Percentiles rank a stretch among this genome's conserved stretches.
Evolutionary conservation across 768 basidiomycete species (phyloP).

Genomic region (Pleurotus ostreatus): DNA sequence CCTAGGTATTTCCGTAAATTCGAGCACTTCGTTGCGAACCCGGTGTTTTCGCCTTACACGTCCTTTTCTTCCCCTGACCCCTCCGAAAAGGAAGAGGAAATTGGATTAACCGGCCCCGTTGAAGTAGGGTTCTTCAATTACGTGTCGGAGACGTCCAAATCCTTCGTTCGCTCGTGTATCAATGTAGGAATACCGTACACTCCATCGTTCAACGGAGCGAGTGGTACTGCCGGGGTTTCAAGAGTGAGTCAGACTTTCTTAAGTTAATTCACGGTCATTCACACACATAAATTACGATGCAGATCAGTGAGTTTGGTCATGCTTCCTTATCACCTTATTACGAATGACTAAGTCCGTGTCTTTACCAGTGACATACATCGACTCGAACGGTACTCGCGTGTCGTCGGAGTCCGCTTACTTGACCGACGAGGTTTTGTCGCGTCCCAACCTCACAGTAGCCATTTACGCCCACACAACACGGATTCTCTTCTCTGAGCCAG

Average conservation of each 20-base stretch:
- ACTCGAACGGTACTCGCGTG: constrained; percentile 43
- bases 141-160: constrained; percentile 37
- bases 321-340: constrained; percentile 10
- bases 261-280: neutral
- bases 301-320: constrained; percentile 48
- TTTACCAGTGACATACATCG: constrained; percentile 60
- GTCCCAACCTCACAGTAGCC: constrained; percentile 59
- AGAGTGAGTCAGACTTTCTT: constrained; percentile 36
- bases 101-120: constrained; percentile 52
- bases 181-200: constrained; percentile 47
- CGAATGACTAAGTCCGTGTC: neutral
- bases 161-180: constrained; percentile 53
- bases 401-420: constrained; percentile 63
- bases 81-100: constrained; percentile 22
- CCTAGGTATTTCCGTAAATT: constrained; percentile 66
- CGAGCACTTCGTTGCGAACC: constrained; percentile 51
- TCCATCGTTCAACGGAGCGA: constrained; percentile 52
- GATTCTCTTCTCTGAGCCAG: constrained; percentile 38
- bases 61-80: neutral
- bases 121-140: constrained; percentile 54
- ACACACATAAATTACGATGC: neutral
- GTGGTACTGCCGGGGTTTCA: constrained; percentile 57
- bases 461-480: constrained; percentile 49
- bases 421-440: constrained; percentile 50
- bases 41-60: constrained; percentile 25